These are phyloP conservation scores for Aspergillus oerlinghausenensis DNA, from an alignment of 2,329 filamentous ascomycete species.

Conservation along the genomic window DNA sequence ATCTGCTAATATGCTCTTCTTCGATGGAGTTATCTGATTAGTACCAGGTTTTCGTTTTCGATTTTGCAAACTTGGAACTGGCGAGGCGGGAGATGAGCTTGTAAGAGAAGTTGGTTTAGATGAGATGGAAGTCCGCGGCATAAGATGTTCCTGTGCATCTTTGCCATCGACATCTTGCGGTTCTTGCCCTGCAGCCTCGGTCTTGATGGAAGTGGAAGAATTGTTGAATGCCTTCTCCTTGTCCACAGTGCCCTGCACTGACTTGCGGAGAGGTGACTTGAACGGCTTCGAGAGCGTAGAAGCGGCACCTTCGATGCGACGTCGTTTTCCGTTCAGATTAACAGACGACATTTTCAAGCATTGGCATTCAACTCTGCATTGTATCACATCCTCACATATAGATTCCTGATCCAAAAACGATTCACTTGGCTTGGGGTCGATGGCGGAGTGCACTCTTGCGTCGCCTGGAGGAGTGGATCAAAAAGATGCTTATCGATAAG, in stretches of 20 bases:
- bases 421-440: neutral
- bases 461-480: neutral
- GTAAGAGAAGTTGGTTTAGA: neutral
- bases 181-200: neutral
- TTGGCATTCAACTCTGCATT: neutral
- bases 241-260: constrained; percentile 15
- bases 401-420: neutral
- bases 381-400: neutral
- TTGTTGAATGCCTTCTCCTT: constrained; percentile 7
- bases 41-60: constrained; percentile 6
- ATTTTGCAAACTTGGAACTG: neutral
- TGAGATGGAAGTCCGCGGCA: neutral
- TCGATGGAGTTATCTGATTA: constrained; percentile 9
- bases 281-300: constrained; percentile 65
- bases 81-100: constrained; percentile 1
- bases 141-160: neutral
- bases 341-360: constrained; percentile 13
- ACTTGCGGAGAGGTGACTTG: constrained; percentile 61
- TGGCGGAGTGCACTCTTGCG: neutral
- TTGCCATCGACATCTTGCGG: neutral
- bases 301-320: constrained; percentile 55
- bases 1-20: constrained; percentile 15
- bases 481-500: constrained; percentile 13
- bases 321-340: constrained; percentile 52
- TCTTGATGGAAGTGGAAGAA: neutral